Evolutionary conservation across 108 stramenopile species (phyloP).

Genomic region (Pseudonitzschia multiseries): DNA sequence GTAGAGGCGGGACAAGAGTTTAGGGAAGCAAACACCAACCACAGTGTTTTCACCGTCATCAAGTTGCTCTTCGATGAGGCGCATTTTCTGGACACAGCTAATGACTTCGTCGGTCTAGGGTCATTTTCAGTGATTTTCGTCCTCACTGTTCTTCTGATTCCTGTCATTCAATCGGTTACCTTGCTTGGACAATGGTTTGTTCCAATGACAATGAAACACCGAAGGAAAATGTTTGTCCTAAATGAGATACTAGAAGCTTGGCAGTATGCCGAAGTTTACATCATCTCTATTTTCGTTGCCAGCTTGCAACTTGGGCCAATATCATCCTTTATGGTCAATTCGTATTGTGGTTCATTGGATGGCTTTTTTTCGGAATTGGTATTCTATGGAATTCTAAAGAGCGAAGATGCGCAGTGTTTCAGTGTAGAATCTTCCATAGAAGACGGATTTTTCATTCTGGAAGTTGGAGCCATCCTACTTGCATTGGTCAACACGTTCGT

Average conservation of each 20-base stretch:
- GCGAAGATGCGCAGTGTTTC: conserved; percentile 78
- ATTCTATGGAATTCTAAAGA: conserved; percentile 61
- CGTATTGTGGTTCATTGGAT: conserved; percentile 58
- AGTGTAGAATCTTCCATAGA: conserved; percentile 60
- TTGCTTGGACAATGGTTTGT: conserved; percentile 62
- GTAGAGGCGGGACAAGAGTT: conserved; percentile 74
- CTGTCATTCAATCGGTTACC: conserved; percentile 54
- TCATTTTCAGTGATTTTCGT: conserved; percentile 57
- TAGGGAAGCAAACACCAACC: conserved; percentile 46
- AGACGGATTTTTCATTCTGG: conserved; percentile 60
- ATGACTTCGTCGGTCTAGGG: conserved; percentile 58
- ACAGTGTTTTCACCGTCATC: conserved; percentile 61
- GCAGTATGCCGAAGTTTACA: conserved; percentile 85
- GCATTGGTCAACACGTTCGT: conserved; percentile 48
- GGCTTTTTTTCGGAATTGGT: conserved; percentile 54
- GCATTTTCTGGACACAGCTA: conserved; percentile 42
- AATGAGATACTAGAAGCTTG: conserved; percentile 70
- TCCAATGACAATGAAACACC: conserved; percentile 42
- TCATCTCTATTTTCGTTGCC: conserved; percentile 66
- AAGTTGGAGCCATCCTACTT: conserved; percentile 45
- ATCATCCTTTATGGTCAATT: conserved; percentile 72
- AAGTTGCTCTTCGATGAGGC: conserved; percentile 73
- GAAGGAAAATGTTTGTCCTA: conserved; percentile 30
- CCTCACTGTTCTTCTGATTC: conserved; percentile 67
- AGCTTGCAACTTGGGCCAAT: conserved; percentile 78